Evolutionary conservation across 2,329 filamentous ascomycete species (phyloP).

Genomic region (Cryphonectria japonica): DNA sequence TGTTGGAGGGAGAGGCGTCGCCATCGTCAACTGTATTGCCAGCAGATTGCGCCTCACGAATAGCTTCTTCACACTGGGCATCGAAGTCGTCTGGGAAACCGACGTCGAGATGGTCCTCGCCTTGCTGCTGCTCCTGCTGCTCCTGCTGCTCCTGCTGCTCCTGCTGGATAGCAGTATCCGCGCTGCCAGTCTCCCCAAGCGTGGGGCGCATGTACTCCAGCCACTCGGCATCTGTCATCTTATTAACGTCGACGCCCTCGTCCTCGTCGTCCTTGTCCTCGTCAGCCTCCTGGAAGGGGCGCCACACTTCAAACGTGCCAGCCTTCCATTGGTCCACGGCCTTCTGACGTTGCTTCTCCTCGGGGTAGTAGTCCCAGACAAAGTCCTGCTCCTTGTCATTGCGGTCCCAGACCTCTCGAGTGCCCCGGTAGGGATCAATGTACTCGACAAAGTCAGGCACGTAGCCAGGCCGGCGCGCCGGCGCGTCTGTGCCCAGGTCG

Average conservation of each 20-base stretch:
- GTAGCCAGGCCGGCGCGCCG: background rate
- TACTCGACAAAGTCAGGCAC: background rate
- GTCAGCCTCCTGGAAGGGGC: background rate
- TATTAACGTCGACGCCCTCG: background rate
- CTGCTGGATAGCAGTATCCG: too few relatives aligned
- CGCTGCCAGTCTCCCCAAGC: too few relatives aligned
- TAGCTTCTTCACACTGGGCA: background rate
- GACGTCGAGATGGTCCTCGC: background rate
- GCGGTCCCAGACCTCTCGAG: background rate
- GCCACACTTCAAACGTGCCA: background rate
- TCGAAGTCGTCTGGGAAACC: slow-evolving; percentile 1
- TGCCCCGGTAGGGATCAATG: background rate
- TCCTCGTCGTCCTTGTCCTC: background rate
- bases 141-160: background rate
- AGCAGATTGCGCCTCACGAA: background rate
- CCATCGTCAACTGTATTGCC: background rate
- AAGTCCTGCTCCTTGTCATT: slow-evolving; percentile 1
- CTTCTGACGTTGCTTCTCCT: background rate
- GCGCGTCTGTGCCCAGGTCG: background rate
- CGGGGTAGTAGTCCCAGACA: background rate
- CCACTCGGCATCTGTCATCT: background rate
- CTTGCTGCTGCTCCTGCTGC: background rate
- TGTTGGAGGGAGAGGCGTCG: too few relatives aligned
- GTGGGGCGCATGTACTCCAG: background rate
- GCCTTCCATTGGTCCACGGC: slow-evolving; percentile 1